Conservation (phyloP, 129 eudicot genomes). For the Pseudognaphalium luteoalbum region DNA sequence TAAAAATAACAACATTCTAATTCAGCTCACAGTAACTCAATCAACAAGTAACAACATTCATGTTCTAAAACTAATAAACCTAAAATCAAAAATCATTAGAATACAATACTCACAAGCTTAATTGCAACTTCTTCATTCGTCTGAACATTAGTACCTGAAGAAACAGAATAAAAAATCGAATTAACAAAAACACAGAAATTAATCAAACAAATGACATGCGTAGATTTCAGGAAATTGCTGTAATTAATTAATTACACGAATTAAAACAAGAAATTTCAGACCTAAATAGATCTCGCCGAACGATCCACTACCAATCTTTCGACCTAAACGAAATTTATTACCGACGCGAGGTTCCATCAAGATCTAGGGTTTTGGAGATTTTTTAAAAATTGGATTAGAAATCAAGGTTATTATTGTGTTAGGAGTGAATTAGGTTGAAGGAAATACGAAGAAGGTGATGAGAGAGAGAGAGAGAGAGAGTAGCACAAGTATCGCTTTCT, state of each 20-base stretch:
- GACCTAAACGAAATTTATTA: conserved; percentile 85
- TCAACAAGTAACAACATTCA: conserved; percentile 17
- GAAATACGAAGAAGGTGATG: conserved; percentile 22
- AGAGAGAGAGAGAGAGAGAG: conserved; percentile 30
- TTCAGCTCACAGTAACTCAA: conserved; percentile 12
- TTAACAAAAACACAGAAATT: conserved; percentile 6
- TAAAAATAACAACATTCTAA: conserved; percentile 17
- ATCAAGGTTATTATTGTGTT: conserved; percentile 2
- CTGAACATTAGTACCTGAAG: conserved; percentile 86
- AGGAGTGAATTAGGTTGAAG: conserved; percentile 37
- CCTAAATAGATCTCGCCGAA: conserved; percentile 99
- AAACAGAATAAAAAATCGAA: conserved; percentile 14
- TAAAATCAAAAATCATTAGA: neutral
- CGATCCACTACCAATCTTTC: conserved; percentile 96
- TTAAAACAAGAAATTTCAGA: conserved; percentile 18
- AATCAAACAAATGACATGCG: neutral
- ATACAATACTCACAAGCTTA: conserved; percentile 70
- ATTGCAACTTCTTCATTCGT: conserved; percentile 94
- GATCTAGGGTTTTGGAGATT: conserved; percentile 36
- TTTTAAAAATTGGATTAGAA: neutral
- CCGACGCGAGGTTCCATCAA: conserved; percentile 96
- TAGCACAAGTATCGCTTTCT: conserved; percentile 7
- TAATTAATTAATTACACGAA: neutral
- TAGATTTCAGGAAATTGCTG: neutral
- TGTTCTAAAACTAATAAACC: neutral